Conservation (phyloP, 768 basidiomycete genomes). For the Lentinula edodes region DNA sequence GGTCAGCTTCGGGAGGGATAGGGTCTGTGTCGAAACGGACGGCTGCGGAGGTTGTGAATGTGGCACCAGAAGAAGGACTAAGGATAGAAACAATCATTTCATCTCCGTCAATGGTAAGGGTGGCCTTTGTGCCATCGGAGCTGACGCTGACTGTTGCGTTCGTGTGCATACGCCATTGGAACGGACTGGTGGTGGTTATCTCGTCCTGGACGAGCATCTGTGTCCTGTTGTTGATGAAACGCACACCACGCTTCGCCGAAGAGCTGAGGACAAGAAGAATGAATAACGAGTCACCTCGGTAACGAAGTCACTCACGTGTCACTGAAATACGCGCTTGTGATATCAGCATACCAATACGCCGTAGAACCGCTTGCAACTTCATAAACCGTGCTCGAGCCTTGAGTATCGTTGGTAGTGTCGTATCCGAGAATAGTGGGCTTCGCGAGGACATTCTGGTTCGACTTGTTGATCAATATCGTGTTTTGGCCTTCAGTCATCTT, state of each 20-base stretch:
- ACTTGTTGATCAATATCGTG: slow-evolving; percentile 69
- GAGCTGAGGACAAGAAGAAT: slow-evolving; percentile 30
- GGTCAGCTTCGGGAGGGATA: slow-evolving; percentile 59
- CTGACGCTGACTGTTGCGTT: slow-evolving; percentile 68
- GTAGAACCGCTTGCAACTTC: slow-evolving; percentile 58
- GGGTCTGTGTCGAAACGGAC: slow-evolving; percentile 54
- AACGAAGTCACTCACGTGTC: slow-evolving; percentile 57
- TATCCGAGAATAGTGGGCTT: slow-evolving; percentile 52
- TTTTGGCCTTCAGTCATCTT: slow-evolving; percentile 98
- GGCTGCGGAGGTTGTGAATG: slow-evolving; percentile 53
- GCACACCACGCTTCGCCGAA: slow-evolving; percentile 79
- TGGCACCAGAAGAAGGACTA: slow-evolving; percentile 60
- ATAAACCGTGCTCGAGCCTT: slow-evolving; percentile 83
- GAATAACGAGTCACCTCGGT: slow-evolving; percentile 10
- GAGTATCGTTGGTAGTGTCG: slow-evolving; percentile 48
- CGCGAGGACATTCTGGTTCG: slow-evolving; percentile 77
- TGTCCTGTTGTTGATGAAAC: slow-evolving; percentile 72
- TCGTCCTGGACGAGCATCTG: slow-evolving; percentile 96
- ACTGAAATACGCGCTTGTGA: slow-evolving; percentile 66
- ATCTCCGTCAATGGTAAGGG: slow-evolving; percentile 64
- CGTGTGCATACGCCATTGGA: slow-evolving; percentile 95
- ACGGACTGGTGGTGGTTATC: slow-evolving; percentile 47
- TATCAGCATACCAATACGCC: slow-evolving; percentile 76
- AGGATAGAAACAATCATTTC: slow-evolving; percentile 63
- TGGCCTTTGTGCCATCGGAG: slow-evolving; percentile 59